phyloP scores from a whole-genome alignment of 108 stramenopile genomes.

The Conticribra weissflogii region DNA sequence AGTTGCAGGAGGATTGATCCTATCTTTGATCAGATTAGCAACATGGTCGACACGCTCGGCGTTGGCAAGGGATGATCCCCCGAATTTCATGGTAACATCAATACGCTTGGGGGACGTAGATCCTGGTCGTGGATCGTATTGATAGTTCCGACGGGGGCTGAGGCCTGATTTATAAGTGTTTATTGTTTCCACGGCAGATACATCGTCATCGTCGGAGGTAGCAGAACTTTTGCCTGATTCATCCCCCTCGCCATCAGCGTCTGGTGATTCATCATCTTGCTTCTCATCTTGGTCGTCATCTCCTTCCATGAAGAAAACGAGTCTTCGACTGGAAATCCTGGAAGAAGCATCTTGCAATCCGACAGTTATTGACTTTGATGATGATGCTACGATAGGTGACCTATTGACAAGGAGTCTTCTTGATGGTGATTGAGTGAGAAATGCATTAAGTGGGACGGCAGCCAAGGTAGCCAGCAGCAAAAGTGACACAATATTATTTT shows the following conservation, averaged over 20 bases:
- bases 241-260: slow-evolving; percentile 12
- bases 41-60: slow-evolving; percentile 91
- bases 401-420: no score
- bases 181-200: slow-evolving; percentile 1
- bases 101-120: no score
- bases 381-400: no score
- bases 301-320: not conserved
- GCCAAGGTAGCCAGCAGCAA: slow-evolving; percentile 2
- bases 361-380: no score
- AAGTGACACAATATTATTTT: not conserved
- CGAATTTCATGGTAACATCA: slow-evolving; percentile 93
- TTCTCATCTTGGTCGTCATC: not conserved
- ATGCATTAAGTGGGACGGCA: not conserved
- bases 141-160: slow-evolving; percentile 1
- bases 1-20: slow-evolving; percentile 53
- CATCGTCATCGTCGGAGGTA: not conserved
- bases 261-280: not conserved
- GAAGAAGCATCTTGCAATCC: not conserved
- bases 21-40: slow-evolving; percentile 84
- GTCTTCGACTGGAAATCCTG: slow-evolving; percentile 6
- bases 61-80: slow-evolving; percentile 91
- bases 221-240: not conserved
- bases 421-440: not conserved
- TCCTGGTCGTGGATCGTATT: not conserved
- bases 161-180: slow-evolving; percentile 18